phyloP scores from a whole-genome alignment of 306 rosid species.

The Herpetospermum pedunculosum region DNA sequence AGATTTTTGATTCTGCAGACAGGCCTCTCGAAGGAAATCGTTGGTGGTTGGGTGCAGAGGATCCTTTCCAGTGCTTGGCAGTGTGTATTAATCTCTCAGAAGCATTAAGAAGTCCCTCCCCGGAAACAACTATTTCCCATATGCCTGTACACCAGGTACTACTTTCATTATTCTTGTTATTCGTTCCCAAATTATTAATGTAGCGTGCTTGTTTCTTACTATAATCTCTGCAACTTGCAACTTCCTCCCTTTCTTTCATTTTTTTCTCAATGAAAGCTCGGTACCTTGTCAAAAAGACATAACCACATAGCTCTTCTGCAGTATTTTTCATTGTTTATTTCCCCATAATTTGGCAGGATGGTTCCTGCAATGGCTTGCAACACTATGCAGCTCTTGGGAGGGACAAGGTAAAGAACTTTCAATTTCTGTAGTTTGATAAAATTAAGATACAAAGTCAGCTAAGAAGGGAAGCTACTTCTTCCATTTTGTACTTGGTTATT shows the following conservation, averaged over 20 bases:
- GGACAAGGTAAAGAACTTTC: conserved; percentile 61
- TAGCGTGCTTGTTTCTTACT: background rate
- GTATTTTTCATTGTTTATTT: background rate
- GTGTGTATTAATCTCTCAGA: conserved; percentile 74
- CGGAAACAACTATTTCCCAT: conserved; percentile 70
- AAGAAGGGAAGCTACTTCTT: background rate
- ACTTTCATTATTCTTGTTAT: conserved; percentile 1
- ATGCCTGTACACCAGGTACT: conserved; percentile 91
- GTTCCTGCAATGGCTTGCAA: conserved; percentile 98
- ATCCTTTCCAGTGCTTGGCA: conserved; percentile 93
- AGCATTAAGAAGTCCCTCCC: conserved; percentile 81
- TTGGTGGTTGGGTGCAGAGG: conserved; percentile 98
- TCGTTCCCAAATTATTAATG: background rate
- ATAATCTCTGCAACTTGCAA: background rate
- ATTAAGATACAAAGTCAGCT: background rate
- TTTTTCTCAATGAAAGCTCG: too few species aligned
- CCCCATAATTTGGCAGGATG: conserved; percentile 54
- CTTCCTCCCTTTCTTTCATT: background rate
- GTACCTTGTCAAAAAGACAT: too few species aligned
- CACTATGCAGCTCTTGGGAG: conserved; percentile 99
- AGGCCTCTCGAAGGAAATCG: conserved; percentile 79
- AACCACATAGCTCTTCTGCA: background rate
- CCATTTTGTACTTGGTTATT: background rate
- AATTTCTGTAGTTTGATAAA: background rate
- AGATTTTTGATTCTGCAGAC: conserved; percentile 75